Evolutionary conservation across 2,329 filamentous ascomycete species (phyloP).

Genomic region (Xylariaceae sp.): DNA sequence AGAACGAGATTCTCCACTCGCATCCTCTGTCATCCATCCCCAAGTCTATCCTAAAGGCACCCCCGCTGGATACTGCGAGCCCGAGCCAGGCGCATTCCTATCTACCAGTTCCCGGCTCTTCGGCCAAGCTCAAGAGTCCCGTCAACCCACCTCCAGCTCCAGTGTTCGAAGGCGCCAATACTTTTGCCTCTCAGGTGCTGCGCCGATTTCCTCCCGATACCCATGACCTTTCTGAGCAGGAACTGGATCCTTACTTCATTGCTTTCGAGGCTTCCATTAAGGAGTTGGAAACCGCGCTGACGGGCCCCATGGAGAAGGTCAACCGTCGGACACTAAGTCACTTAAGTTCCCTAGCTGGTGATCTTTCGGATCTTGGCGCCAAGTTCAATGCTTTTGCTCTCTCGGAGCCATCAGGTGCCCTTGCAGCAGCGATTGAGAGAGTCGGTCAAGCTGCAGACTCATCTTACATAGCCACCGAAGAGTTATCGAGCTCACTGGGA

Average conservation of each 20-base stretch:
- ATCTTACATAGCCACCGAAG: conserved; percentile 93
- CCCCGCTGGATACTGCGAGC: conserved; percentile 93
- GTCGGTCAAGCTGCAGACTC: conserved; percentile 92
- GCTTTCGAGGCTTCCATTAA: conserved; percentile 90
- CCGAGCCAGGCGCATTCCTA: conserved; percentile 82
- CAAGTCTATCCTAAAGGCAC: conserved; percentile 90
- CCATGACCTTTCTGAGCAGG: conserved; percentile 76
- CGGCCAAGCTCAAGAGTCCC: conserved; percentile 75
- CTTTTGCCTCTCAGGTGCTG: conserved; percentile 56
- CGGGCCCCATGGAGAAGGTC: conserved; percentile 94
- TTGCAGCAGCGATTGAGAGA: conserved; percentile 90
- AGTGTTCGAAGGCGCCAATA: conserved; percentile 36
- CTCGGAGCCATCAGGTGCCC: conserved; percentile 83
- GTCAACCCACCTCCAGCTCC: conserved; percentile 36
- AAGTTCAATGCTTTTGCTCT: conserved; percentile 95
- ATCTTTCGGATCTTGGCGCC: conserved; percentile 91
- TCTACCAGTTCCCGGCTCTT: conserved; percentile 80
- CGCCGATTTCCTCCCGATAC: conserved; percentile 80
- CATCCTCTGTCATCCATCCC: conserved; percentile 88
- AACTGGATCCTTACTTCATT: conserved; percentile 93
- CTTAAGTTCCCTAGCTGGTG: conserved; percentile 76
- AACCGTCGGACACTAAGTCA: conserved; percentile 88
- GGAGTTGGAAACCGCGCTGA: conserved; percentile 82
- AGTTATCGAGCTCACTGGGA: conserved; percentile 82
- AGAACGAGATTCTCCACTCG: conserved; percentile 94